Evolutionary conservation across 805 yeast genomes (phyloP), one percentile per base, ranked within the genome.

Genomic region (Kuraishia capsulata): DNA sequence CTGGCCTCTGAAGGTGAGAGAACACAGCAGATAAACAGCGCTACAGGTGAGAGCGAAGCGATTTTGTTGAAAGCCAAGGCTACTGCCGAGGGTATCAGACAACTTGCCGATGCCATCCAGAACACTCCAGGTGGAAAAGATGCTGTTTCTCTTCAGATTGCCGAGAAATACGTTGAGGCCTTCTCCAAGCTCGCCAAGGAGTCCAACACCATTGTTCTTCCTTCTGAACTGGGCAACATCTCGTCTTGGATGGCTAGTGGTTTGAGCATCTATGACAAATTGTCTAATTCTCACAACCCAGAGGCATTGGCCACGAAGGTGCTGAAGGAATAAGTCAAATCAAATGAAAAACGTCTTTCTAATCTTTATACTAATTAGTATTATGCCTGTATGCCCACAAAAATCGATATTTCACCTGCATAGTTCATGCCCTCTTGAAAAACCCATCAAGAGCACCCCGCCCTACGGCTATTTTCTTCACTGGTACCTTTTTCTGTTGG

Each of bases 121-220:
- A 69, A 70, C 38, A 76, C 85, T 24, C 78, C 82, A 4, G 81
- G 82, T 41, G 89, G 92, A 33, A 61, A 61, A 40, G 83, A 81
- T 35, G 95, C 94, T 8, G 87, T 85, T 28, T 65, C 81, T 17
- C 68, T 86, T 45, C 87, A 80, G 56, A 78, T 85, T 32, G 95
- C 95, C 13, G 89, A 82, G 53, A 82, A 80, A 53, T 85, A 85
- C 56, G 83, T 85, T 43, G 82, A 78, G 39, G 85, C 90, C 24
- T 85, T 86, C 54, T 81, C 82, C 36, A 78, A 84, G 49, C 66
- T 85, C 50, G 95, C 95, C 20, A 84, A 85, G 64, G 90, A 83
- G 56, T 62, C 81, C 24, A 85, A 82, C 52, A 81, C 92, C 1
- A 69, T 86, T 14, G 79, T 85, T 28, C 69, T 85, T 20, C 95